Conservation (phyloP, 164 flowering plant species). For the Macadamia tetraphylla region DNA sequence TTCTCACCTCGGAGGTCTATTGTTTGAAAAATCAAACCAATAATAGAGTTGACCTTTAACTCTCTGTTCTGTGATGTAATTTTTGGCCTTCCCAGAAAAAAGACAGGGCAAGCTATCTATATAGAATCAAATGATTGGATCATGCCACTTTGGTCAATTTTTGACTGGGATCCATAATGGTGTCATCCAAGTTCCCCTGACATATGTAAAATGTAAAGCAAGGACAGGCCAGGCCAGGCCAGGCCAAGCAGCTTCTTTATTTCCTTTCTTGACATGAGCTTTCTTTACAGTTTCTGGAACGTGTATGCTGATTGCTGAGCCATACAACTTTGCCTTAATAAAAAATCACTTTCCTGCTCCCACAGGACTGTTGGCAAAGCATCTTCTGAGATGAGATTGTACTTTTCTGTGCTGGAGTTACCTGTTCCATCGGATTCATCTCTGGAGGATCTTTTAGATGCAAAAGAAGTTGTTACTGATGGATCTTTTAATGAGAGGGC, state of each 20-base stretch:
- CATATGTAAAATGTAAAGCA: background rate
- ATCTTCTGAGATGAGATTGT: slow-evolving; percentile 80
- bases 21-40: too few relatives aligned
- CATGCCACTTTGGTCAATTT: background rate
- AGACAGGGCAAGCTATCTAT: too few relatives aligned
- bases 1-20: too few relatives aligned
- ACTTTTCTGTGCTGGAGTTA: slow-evolving; percentile 45
- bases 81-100: too few relatives aligned
- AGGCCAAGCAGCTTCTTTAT: background rate
- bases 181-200: background rate
- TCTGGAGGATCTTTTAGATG: slow-evolving; percentile 20
- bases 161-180: background rate
- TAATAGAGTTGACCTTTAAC: too few relatives aligned
- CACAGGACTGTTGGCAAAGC: slow-evolving; percentile 75
- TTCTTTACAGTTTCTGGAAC: too few relatives aligned
- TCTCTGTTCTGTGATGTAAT: too few relatives aligned
- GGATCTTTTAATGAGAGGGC: slow-evolving; percentile 62
- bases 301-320: background rate
- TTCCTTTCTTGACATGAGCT: background rate
- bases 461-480: slow-evolving; percentile 20
- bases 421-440: slow-evolving; percentile 19
- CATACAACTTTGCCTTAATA: background rate
- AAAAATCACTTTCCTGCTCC: too few relatives aligned
- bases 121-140: too few relatives aligned
- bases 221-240: background rate